Evolutionary conservation across 352 stramenopile species (phyloP), one percentile per base, ranked within the genome.

Genomic region (Pythium vanterpoolii): DNA sequence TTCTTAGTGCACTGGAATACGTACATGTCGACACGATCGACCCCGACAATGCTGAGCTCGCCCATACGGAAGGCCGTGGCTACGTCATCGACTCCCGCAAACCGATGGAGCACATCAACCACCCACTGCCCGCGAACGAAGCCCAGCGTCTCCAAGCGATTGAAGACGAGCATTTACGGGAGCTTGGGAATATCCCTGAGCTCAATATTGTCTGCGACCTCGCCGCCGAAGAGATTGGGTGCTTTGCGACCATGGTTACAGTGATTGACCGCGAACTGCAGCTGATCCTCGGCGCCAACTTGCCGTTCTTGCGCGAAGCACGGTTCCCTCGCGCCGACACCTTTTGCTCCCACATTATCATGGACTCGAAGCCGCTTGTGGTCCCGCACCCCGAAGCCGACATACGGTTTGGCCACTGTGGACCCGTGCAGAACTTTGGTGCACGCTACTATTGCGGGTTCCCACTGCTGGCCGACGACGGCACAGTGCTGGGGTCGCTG

Each of bases 401-500:
- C 64, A 71, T 89, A 34, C 82, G 82, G 8, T 92, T 92, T 40
- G 14, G 49, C 39, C 66, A 75, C 36, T 40, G 5, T 8, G 38
- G n/a, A 4, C 39, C 52, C 0, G 56, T 71, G 4, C 53, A 78
- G 19, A 44, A 64, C 13, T 31, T 64, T 13, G 64, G 65, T 7
- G 66, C 74, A 13, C 76, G 74, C 54, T 92, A 82, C 62, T 90
- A 92, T 72, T 90, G 78, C 53, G 83, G 83, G 1, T 89, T 90
- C 28, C 83, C 83, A 14, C 48, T 92, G 10, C 71, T 40, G 47
- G 72, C 72, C 1, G 38, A 64, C 3, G 69, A 84, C 55, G 63
- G 68, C 31, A 81, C 73, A 1, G 66, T 86, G 44, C 76, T 90
- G 38, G 81, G 79, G 5, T 77, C 72, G 16, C 55, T 91, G 18